Conservation (phyloP, 441 rosid species). For the Adansonia madagascariensis region DNA sequence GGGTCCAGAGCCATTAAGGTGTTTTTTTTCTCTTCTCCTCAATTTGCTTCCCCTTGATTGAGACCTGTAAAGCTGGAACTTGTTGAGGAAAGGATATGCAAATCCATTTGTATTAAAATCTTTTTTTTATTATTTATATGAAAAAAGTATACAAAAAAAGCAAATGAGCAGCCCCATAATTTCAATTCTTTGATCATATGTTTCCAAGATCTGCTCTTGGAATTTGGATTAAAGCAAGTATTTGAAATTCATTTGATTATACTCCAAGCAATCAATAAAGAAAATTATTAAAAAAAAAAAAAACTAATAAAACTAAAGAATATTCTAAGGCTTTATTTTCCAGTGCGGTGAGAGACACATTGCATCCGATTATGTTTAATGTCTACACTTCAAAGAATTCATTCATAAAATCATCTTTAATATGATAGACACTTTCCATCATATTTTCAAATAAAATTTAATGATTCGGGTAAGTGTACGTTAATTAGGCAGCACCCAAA, state of each 20-base stretch:
- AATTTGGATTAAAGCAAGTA: constrained; percentile 32
- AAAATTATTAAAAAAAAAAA: background rate
- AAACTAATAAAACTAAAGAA: background rate
- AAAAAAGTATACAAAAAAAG: background rate
- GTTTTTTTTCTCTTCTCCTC: background rate
- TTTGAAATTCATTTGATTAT: constrained; percentile 20
- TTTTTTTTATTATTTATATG: background rate
- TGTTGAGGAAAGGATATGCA: constrained; percentile 3
- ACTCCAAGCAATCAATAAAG: constrained; percentile 19
- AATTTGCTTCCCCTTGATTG: background rate
- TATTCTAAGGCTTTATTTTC: background rate
- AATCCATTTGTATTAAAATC: background rate
- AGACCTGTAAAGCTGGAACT: constrained; percentile 3
- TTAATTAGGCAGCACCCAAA: too few species aligned
- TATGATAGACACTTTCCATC: too few species aligned
- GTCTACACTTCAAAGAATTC: too few species aligned
- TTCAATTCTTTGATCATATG: background rate
- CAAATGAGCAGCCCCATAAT: background rate
- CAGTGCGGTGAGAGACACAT: too few species aligned
- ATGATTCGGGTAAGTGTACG: too few species aligned
- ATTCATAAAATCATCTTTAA: too few species aligned
- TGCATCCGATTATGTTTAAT: too few species aligned
- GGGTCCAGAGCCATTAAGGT: background rate
- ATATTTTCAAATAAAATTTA: too few species aligned
- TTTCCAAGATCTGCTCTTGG: constrained; percentile 48